A percentile compares a stretch with the other conserved stretches of the same genome.
phyloP scores from a whole-genome alignment of 2,329 filamentous ascomycete genomes.

The Fonsecaea pedrosoi region DNA sequence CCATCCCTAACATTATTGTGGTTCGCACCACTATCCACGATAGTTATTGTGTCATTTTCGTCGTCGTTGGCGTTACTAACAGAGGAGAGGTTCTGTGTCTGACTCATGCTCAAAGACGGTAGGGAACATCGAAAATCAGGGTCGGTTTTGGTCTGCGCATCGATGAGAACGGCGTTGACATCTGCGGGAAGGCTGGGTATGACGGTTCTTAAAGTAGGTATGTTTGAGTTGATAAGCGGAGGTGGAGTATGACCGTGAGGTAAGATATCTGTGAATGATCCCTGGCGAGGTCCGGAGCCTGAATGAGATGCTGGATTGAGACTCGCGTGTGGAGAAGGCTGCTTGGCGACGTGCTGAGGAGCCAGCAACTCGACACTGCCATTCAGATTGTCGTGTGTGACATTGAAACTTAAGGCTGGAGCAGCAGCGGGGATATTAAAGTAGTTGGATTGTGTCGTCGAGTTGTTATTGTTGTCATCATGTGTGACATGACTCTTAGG shows the following conservation, averaged over 20 bases:
- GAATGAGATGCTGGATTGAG: neutral
- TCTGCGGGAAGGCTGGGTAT: neutral
- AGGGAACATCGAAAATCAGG: constrained; percentile 25
- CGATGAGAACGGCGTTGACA: constrained; percentile 9
- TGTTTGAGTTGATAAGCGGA: constrained; percentile 11
- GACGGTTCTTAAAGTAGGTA: neutral
- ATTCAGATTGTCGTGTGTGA: neutral
- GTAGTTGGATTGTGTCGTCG: neutral
- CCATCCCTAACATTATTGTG: neutral
- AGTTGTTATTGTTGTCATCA: neutral
- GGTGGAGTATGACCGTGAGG: constrained; percentile 29
- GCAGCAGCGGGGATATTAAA: constrained; percentile 20
- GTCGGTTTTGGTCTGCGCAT: constrained; percentile 26
- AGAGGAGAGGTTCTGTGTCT: constrained; percentile 10
- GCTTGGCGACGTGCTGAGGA: neutral
- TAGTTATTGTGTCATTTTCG: constrained; percentile 15
- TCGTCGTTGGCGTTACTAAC: neutral
- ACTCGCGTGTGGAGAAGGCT: neutral
- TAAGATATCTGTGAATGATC: constrained; percentile 28
- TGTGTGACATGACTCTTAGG: neutral
- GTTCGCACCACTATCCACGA: neutral
- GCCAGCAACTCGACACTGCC: neutral
- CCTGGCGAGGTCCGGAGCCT: constrained; percentile 20
- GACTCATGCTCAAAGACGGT: constrained; percentile 9
- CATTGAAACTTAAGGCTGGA: constrained; percentile 9